Conservation (phyloP, 768 basidiomycete species). For the Leccinum variicolor region DNA sequence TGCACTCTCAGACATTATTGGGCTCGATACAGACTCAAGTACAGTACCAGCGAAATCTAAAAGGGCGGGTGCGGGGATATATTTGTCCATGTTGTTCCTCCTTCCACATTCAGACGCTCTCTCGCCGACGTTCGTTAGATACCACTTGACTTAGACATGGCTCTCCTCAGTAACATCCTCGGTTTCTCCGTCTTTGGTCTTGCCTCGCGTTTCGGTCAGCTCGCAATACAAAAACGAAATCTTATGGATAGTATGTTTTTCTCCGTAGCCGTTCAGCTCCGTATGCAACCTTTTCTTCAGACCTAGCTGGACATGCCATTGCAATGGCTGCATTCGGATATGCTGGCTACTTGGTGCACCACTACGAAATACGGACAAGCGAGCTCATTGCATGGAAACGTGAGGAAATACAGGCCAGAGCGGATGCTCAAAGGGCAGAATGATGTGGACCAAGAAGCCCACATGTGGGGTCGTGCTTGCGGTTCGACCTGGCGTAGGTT, state of each 20-base stretch:
- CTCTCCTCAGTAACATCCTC: slow-evolving; percentile 64
- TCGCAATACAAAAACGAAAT: slow-evolving; percentile 79
- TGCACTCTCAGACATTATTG: slow-evolving; percentile 16
- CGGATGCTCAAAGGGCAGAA: slow-evolving; percentile 25
- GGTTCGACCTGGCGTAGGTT: slow-evolving; percentile 19
- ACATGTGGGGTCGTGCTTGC: background rate
- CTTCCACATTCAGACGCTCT: slow-evolving; percentile 13
- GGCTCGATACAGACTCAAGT: background rate
- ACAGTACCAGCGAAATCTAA: background rate
- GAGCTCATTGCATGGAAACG: slow-evolving; percentile 64
- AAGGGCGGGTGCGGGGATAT: slow-evolving; percentile 10
- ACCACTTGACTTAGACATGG: slow-evolving; percentile 37
- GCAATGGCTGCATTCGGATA: slow-evolving; percentile 70
- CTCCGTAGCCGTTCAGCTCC: background rate
- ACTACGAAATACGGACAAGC: slow-evolving; percentile 60
- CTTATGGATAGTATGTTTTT: slow-evolving; percentile 71
- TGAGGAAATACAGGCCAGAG: slow-evolving; percentile 52
- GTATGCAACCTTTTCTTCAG: slow-evolving; percentile 34
- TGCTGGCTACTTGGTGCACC: slow-evolving; percentile 71
- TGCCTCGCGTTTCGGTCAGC: slow-evolving; percentile 78
- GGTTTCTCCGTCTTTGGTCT: slow-evolving; percentile 84
- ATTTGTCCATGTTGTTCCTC: slow-evolving; percentile 23
- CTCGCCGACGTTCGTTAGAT: background rate
- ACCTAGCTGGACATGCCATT: slow-evolving; percentile 67
- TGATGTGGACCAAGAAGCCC: slow-evolving; percentile 12